Base-by-base conservation (phyloP, 1,284 basidiomycete genomes). In the Rhodotorula sp. region DNA sequence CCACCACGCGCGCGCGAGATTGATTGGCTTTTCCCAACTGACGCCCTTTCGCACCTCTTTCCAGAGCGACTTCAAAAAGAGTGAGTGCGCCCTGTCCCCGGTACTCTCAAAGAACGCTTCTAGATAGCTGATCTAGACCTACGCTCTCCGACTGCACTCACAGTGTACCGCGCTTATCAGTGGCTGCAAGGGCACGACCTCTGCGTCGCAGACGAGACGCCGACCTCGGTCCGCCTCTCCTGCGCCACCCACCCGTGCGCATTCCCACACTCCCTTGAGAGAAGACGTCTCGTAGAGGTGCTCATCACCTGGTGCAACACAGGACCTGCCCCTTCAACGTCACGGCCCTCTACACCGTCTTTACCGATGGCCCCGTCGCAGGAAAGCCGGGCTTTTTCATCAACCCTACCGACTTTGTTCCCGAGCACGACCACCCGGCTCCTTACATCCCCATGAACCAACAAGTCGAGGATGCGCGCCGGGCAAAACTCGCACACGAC, bases 181-280 rank as follows among this genome's bases (percentile, higher is more conserved):
- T 73, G 71, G 71, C 60, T 60, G 0, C 15, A 61, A 16, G 71
- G 71, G 2, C 60, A 50, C 66, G 70, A 71, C 38, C 21, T 66
- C 14, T n/a, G 1, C 4, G 56, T 57, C 47, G 31, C 6, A 18
- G 0, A n/a, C n/a, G 59, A 67, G 19, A 21, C 5, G 5, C 12
- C 49, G 1, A 38, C 18, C 8, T 10, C 5, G 12, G n/a, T 45
- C 43, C 54, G 57, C 14, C 59, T 69, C 23, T 5, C 12, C 10
- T 69, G 67, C 56, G 28, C 34, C 49, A 54, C 50, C 10, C 15
- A 64, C 28, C 28, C 3, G 54, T 63, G n/a, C 28, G 61, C 38
- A 16, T 16, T 5, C 14, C 15, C 55, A 10, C 43, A 31, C 19
- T 26, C 48, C 34, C 14, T 12, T 16, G 18, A 8, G 34, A 34